These are phyloP conservation scores for Fimicolochytrium jonesii DNA, from an alignment of 192 early-diverging fungal genomes.

Conservation along the genomic window DNA sequence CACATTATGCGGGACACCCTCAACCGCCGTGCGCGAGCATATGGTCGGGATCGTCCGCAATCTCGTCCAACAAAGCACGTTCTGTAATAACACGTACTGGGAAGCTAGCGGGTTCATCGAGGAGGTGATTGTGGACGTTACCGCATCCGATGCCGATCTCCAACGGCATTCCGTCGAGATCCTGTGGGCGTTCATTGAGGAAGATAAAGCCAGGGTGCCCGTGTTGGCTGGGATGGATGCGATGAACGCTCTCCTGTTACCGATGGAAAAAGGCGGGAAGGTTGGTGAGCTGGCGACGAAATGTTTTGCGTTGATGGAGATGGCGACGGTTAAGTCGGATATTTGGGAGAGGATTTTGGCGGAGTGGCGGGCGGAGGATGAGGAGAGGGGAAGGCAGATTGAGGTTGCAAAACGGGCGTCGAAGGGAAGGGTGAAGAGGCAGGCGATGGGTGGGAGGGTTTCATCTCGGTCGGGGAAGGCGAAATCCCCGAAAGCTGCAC, in stretches of 20 bases:
- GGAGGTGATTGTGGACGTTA: slow-evolving; percentile 15
- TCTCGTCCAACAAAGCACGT: slow-evolving; percentile 19
- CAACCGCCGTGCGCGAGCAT: neutral
- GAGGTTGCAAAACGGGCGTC: too few relatives aligned
- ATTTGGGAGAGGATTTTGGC: slow-evolving; percentile 11
- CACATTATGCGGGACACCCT: too few relatives aligned
- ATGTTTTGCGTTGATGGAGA: slow-evolving; percentile 3
- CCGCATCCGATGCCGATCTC: neutral
- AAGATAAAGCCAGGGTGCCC: neutral
- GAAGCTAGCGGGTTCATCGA: slow-evolving; percentile 8
- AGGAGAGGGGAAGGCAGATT: too few relatives aligned
- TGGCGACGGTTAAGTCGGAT: neutral
- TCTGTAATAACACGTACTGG: slow-evolving; percentile 8
- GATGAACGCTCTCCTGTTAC: slow-evolving; percentile 19
- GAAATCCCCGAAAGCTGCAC: too few relatives aligned
- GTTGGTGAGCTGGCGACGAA: slow-evolving; percentile 1
- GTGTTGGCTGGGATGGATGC: slow-evolving; percentile 9
- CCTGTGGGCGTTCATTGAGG: neutral
- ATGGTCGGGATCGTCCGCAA: slow-evolving; percentile 17
- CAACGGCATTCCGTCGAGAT: slow-evolving; percentile 21
- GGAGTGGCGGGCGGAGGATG: slow-evolving; percentile 23
- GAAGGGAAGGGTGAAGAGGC: too few relatives aligned
- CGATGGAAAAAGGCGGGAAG: slow-evolving; percentile 2
- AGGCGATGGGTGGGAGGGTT: too few relatives aligned
- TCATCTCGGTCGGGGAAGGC: too few relatives aligned